Base-by-base conservation (phyloP, 1,139 yeast genomes). In the Nakaseomyces glabratus region DNA sequence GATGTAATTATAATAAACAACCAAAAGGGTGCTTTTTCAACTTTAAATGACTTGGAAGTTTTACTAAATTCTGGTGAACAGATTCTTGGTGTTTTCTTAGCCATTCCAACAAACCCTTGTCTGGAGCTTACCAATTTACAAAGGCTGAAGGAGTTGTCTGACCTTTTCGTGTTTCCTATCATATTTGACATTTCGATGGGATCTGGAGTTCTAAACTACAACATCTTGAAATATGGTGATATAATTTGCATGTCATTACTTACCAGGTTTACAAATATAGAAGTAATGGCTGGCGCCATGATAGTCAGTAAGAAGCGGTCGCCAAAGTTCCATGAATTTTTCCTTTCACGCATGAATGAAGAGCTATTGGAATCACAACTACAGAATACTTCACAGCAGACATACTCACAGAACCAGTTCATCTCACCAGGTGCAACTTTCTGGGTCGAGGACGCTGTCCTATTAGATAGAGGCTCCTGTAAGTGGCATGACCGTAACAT, bases 111-210 rank as follows among this genome's bases (percentile, higher is more conserved):
- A 0, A 88, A 88, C 57, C 97, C 97, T 8, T 64, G 86, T 40
- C 66, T 90, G 46, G 81, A 76, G 51, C 78, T 95, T 23, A 95
- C 96, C 1, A 74, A 90, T 54, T 64, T 90, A 50, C 57, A 57
- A 34, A 69, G 74, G 46, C 70, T 86, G 37, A 70, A 78, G 39
- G 53, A 65, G 38, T 66, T 90, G 41, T 78, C 94, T 4, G 75
- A 76, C 43, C 65, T 76, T 49, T 82, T 68, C 58, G 68, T 70
- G 3, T 90, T 90, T 58, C 77, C 77, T 6, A 74, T 90, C 26
- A 84, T 84, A 11, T 78, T 90, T 25, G 98, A 90, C 58, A 97
- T 90, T 53, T 90, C 97, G 0, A 82, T 86, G 18, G 97, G 96
- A 14, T 26, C 30, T 18, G 90, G 90, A 50, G 79, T 85, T 52